Conservation (phyloP, 805 yeast species). For the Starmerella tilneyi region DNA sequence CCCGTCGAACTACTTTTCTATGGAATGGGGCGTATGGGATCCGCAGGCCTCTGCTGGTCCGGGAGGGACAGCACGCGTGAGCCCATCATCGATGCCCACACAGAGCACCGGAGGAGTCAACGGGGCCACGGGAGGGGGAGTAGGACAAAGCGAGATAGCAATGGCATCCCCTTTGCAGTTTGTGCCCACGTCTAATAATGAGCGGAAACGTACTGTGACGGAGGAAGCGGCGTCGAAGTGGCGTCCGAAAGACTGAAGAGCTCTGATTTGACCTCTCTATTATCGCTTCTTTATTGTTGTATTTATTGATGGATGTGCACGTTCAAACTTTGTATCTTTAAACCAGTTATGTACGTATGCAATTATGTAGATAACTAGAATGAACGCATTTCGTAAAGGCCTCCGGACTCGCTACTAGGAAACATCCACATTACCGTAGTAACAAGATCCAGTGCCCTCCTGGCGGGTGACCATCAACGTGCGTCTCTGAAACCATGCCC, state of each 20-base stretch:
- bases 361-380: no score
- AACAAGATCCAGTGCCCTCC: no score
- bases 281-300: background rate
- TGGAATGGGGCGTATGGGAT: constrained; percentile 42
- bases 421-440: no score
- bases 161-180: constrained; percentile 1
- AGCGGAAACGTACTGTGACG: constrained; percentile 3
- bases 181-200: background rate
- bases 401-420: no score
- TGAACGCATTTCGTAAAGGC: no score
- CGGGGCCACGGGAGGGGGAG: background rate
- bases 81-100: constrained; percentile 3
- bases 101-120: background rate
- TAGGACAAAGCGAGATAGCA: background rate
- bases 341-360: no score
- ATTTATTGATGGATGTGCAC: no score
- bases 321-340: no score
- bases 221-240: constrained; percentile 1
- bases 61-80: constrained; percentile 11
- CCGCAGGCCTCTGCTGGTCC: constrained; percentile 16
- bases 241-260: background rate
- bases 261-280: background rate
- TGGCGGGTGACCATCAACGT: no score
- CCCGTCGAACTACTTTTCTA: constrained; percentile 63
- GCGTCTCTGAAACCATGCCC: no score